Evolutionary conservation across 2,329 filamentous ascomycete genomes (phyloP), one percentile per base, ranked within the genome.

Genomic region (Zymoseptoria ardabiliae): DNA sequence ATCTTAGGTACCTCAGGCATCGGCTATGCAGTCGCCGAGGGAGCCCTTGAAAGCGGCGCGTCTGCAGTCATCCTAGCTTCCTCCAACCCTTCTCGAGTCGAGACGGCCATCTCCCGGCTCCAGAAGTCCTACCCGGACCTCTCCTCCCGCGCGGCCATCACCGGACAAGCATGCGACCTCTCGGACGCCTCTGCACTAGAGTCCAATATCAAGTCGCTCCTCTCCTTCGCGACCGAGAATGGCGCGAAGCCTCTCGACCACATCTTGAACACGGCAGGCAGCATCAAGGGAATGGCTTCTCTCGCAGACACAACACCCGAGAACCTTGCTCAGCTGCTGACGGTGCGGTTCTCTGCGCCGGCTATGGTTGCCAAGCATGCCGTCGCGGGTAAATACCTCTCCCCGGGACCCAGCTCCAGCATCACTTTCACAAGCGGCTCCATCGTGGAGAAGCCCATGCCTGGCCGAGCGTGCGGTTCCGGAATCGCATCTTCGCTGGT

Each of bases 371-470:
- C 75, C 30, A 51, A 51, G 50, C 50, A 51, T 51, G 83, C 82
- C 61, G 71, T 78, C 35, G 69, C 75, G 0, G 62, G 72, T 1
- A 63, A 61, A 3, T 79, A 78, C 66, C 67, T 83, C 5, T 71
- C 73, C 28, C 45, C 59, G 5, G 69, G 68, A 17, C 65, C 69
- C 13, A 66, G 66, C 10, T 78, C 76, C 5, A 82, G 78, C 0
- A 76, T 84, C 54, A 82, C 76, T 13, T 68, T 85, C 22, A 85
- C 82, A 1, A 77, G 77, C 17, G 83, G 82, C 9, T 68, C 71
- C 5, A 73, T 78, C 13, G 71, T 74, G 4, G 73, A 80, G 62
- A 77, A 76, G 49, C 83, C 83, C 0, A 65, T 72, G 1, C 73
- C 76, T 1, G 74, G 77, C 17, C 83, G 79, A 78, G 70, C 72